Base-by-base conservation (phyloP, 2,329 filamentous ascomycete genomes). In the Ophiostoma sp. region DNA sequence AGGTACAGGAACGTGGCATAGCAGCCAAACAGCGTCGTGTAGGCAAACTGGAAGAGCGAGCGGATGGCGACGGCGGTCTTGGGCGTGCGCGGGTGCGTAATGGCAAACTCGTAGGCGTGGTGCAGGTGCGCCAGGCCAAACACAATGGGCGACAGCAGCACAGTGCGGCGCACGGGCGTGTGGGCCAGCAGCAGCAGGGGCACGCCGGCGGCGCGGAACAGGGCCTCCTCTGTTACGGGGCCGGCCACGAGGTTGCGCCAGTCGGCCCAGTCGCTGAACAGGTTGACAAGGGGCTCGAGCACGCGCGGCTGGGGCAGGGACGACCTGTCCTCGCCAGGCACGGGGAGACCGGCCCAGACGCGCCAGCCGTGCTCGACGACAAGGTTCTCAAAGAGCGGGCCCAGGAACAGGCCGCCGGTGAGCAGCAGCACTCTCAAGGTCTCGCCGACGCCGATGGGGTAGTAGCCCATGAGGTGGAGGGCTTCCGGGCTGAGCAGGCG, bases 111-210 rank as follows among this genome's bases (percentile, higher is more conserved):
- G 81, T 97, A 96, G 78, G 96, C 93, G 80, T 99, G 95, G 80
- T 99, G 94, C 67, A 96, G 80, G 80, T 99, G 95, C 8, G 95
- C 94, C 64, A 97, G 88, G 68, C 94, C 94, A 77, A 98, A 98
- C 78, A 97, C 90, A 13, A 97, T 82, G 7, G 94, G 94, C 1
- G 92, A 92, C 13, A 92, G 81, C 80, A 96, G 93, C 76, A 96
- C 86, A 73, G 92, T 93, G 57, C 82, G 81, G 2, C 76, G 73
- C 36, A 83, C 76, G 62, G 84, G 83, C 68, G 87, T 82, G 64
- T 85, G 85, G 27, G 93, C 89, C 67, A 93, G 82, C 39, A 97
- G 81, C 76, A 97, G 89, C 13, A 97, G 84, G 1, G 94, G 91
- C 54, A 97, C 85, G 68, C 94, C 89, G 74, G 93, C 88, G 3